These are phyloP conservation scores for Gymnopilus junonius DNA, from an alignment of 768 basidiomycete species.

Conservation along the genomic window DNA sequence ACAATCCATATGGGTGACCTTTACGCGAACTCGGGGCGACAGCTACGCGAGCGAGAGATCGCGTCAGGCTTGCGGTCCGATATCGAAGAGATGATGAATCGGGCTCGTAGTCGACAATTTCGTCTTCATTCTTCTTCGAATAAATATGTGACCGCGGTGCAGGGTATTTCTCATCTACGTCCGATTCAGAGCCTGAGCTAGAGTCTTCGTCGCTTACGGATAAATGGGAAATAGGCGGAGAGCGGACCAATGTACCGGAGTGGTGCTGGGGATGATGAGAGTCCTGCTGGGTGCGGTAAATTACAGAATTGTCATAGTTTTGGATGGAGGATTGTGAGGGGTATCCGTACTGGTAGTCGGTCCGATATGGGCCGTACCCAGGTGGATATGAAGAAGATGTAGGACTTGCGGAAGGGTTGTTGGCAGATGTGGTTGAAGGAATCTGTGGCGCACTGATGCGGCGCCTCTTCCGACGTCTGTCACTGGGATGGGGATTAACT, in stretches of 20 bases:
- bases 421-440: background rate
- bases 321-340: background rate
- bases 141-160: background rate
- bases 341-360: background rate
- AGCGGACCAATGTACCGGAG: background rate
- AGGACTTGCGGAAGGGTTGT: background rate
- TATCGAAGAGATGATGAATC: slow-evolving; percentile 10
- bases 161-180: slow-evolving; percentile 17
- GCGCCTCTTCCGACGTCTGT: slow-evolving; percentile 31
- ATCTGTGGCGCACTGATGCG: slow-evolving; percentile 13
- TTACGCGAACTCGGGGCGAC: background rate
- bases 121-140: slow-evolving; percentile 26
- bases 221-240: slow-evolving; percentile 12
- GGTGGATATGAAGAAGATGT: background rate
- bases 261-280: background rate
- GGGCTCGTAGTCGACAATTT: slow-evolving; percentile 21
- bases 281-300: background rate
- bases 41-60: slow-evolving; percentile 9
- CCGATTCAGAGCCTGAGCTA: slow-evolving; percentile 25
- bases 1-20: background rate
- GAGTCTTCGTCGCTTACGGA: slow-evolving; percentile 28
- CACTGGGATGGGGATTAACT: slow-evolving; percentile 20
- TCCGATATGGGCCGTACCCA: slow-evolving; percentile 2
- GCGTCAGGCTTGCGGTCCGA: slow-evolving; percentile 7
- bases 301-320: background rate